Conservation (phyloP, 257 asterid genomes). For the Schizonepeta tenuifolia region DNA sequence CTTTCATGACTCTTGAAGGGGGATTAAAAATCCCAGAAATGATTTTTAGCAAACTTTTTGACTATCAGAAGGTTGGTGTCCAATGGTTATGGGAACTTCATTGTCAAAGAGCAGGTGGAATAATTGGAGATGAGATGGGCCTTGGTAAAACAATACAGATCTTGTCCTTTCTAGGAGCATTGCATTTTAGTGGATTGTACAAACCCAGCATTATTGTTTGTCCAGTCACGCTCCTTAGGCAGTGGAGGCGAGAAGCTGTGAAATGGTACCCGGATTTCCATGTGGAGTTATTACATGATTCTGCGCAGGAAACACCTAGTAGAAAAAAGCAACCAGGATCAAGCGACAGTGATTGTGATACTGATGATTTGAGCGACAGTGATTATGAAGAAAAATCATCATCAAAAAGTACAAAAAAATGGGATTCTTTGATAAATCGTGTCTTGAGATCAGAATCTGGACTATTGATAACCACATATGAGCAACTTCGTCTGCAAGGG, state of each 20-base stretch:
- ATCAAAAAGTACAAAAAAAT: slow-evolving; percentile 56
- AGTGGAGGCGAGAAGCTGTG: slow-evolving; percentile 93
- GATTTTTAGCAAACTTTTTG: slow-evolving; percentile 72
- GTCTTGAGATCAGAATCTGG: slow-evolving; percentile 87
- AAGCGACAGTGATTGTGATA: slow-evolving; percentile 68
- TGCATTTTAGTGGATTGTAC: slow-evolving; percentile 88
- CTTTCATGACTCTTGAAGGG: slow-evolving; percentile 88
- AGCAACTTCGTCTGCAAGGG: slow-evolving; percentile 88
- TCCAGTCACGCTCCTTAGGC: slow-evolving; percentile 91
- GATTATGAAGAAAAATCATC: slow-evolving; percentile 57
- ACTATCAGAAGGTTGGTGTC: slow-evolving; percentile 97
- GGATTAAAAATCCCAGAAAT: slow-evolving; percentile 83
- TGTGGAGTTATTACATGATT: slow-evolving; percentile 90
- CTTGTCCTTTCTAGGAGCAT: slow-evolving; percentile 83
- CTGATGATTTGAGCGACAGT: slow-evolving; percentile 60
- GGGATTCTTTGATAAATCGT: slow-evolving; percentile 82
- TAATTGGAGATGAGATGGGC: slow-evolving; percentile 99
- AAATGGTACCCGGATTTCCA: slow-evolving; percentile 86
- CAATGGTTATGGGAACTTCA: slow-evolving; percentile 99
- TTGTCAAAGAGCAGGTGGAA: slow-evolving; percentile 97
- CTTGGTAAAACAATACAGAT: slow-evolving; percentile 97
- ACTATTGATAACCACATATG: slow-evolving; percentile 84
- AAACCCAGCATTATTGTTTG: slow-evolving; percentile 90
- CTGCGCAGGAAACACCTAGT: slow-evolving; percentile 62
- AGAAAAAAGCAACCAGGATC: slow-evolving; percentile 60